phyloP scores from a whole-genome alignment of 805 yeast genomes.

The Nakazawaea ambrosiae region DNA sequence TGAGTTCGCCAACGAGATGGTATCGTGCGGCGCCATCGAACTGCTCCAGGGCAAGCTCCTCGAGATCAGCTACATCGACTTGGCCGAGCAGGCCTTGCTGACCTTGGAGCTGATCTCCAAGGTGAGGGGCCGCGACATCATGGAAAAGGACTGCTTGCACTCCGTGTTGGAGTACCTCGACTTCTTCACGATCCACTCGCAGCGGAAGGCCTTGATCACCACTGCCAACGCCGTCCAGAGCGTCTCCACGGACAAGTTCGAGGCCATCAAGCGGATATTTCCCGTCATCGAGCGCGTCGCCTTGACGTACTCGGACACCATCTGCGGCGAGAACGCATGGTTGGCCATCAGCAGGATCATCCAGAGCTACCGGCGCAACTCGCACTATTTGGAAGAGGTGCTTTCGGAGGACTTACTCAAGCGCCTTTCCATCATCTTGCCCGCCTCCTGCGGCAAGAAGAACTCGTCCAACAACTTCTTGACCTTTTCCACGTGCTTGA shows the following conservation, averaged over 20 bases:
- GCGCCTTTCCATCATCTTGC: constrained; percentile 21
- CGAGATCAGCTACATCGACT: constrained; percentile 78
- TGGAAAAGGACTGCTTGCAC: constrained; percentile 53
- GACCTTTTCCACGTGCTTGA: constrained; percentile 31
- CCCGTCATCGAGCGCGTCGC: constrained; percentile 53
- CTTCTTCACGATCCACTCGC: constrained; percentile 85
- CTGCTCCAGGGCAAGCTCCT: constrained; percentile 57
- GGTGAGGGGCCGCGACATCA: constrained; percentile 41
- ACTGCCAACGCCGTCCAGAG: constrained; percentile 54
- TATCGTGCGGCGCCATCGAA: constrained; percentile 58
- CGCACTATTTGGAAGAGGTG: constrained; percentile 38
- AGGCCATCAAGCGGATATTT: constrained; percentile 47
- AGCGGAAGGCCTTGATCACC: constrained; percentile 68
- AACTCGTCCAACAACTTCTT: constrained; percentile 17
- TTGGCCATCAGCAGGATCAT: constrained; percentile 53
- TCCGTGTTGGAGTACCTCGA: constrained; percentile 72
- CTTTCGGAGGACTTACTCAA: constrained; percentile 28
- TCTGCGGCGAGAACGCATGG: constrained; percentile 60
- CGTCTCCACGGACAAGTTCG: constrained; percentile 36
- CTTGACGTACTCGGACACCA: constrained; percentile 46
- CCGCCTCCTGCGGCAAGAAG: constrained; percentile 20
- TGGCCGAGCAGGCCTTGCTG: constrained; percentile 86
- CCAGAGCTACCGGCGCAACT: constrained; percentile 37
- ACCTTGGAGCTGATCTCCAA: constrained; percentile 63
- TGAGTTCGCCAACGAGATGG: constrained; percentile 55